A percentile compares a stretch with the other conserved stretches of the same genome.
These are phyloP conservation scores for Collybiopsis confluens DNA, from an alignment of 768 basidiomycete genomes.

Conservation along the genomic window DNA sequence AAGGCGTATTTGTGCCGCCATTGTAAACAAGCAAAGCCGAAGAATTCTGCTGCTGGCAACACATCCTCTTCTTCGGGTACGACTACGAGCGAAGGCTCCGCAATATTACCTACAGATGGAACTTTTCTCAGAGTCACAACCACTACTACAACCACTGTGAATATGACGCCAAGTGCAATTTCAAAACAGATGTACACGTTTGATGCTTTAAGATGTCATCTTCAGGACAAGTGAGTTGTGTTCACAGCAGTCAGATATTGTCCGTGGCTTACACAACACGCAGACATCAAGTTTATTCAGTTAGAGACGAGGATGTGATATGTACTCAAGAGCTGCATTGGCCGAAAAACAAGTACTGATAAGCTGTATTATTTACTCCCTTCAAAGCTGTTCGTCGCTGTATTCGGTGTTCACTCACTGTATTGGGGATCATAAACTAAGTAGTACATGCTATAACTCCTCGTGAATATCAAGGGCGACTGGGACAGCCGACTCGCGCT, in stretches of 20 bases:
- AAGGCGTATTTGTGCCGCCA: conserved; percentile 51
- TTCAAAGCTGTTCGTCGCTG: no score
- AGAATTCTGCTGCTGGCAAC: neutral
- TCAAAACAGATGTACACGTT: neutral
- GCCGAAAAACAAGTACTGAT: neutral
- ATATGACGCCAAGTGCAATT: neutral
- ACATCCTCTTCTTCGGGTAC: neutral
- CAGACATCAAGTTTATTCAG: neutral
- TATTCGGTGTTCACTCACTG: no score
- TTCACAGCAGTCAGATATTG: neutral
- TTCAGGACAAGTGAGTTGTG: neutral
- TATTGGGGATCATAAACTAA: no score
- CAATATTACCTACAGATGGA: neutral
- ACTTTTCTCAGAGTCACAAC: neutral
- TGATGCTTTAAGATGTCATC: conserved; percentile 9
- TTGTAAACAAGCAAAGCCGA: conserved; percentile 26
- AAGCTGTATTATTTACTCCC: no score
- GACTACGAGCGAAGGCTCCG: no score
- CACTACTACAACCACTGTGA: neutral
- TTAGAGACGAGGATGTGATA: conserved; percentile 11
- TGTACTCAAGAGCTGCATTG: neutral
- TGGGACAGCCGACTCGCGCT: no score
- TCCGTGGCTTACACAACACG: neutral
- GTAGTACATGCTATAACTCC: no score
- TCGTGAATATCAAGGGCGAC: no score